Base-by-base conservation (phyloP, 495 filamentous ascomycete genomes). In the Penicillium verhagenii region DNA sequence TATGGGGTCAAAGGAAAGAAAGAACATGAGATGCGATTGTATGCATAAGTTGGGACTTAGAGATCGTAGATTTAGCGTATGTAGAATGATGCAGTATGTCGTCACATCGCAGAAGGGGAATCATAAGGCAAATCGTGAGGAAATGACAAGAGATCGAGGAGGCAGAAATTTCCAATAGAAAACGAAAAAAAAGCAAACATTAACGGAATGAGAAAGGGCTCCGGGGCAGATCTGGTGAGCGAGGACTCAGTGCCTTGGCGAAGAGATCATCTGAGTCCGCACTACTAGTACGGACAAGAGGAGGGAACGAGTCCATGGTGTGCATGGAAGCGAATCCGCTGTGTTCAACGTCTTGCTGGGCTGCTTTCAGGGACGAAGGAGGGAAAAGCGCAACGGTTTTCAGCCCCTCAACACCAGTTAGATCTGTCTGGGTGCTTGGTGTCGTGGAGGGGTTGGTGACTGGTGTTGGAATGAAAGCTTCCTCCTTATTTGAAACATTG, bases 231-330 rank as follows among this genome's bases (percentile, higher is more conserved):
- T 92, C 89, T 0, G 90, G 89, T 54, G 86, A 87, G 28, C 88
- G 80, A 7, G 89, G 89, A 57, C 86, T 89, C 77, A 95, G 80
- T 16, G 88, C 86, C 48, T 92, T 80, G 18, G 89, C 89, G 63
- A 93, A 95, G 23, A 92, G 75, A 11, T 86, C 89, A 39, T 91
- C 89, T 4, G 73, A 79, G 9, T 85, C 82, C 8, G 73, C 67
- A 48, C 59, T 71, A 20, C 50, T 47, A 8, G 61, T 66, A 40
- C 59, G 50, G 25, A 67, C 48, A 7, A 70, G 50, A 0, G 67
- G 37, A 46, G 56, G 56, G 65, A 75, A 68, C 2, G 72, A 63
- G 45, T 56, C 57, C 57, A 79, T 70, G 1, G 31, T 14, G 31
- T 16, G 57, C 57, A 79, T 68, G 2, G 73, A 58, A 4, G 66